A percentile compares a stretch with the other conserved stretches of the same genome.
phyloP scores from a whole-genome alignment of 2,329 filamentous ascomycete genomes.

The Aspergillus ibericus region DNA sequence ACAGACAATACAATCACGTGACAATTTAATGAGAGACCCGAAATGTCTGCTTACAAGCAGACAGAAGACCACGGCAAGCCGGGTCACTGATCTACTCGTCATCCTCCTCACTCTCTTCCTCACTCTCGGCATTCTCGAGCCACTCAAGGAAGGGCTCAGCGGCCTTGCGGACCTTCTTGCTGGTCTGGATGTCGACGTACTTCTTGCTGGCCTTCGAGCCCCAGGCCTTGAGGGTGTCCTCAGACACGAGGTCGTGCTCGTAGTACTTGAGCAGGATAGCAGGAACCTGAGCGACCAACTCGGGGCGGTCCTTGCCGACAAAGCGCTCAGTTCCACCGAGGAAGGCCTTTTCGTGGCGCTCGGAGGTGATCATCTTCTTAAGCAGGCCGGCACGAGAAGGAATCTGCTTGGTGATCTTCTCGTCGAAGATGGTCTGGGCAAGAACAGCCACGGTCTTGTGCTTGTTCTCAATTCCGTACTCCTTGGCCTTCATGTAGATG shows the following conservation, averaged over 20 bases:
- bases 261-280: constrained; percentile 89
- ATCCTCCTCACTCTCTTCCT: constrained; percentile 64
- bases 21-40: constrained; percentile 5
- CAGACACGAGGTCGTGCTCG: constrained; percentile 81
- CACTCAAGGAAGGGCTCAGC: constrained; percentile 92
- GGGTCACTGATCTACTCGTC: constrained; percentile 40
- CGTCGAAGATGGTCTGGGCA: constrained; percentile 89
- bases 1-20: background rate
- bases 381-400: constrained; percentile 79
- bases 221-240: constrained; percentile 89
- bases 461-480: constrained; percentile 90
- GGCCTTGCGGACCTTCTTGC: constrained; percentile 93
- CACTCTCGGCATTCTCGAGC: constrained; percentile 82
- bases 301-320: constrained; percentile 75
- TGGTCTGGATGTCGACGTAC: constrained; percentile 84
- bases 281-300: constrained; percentile 74
- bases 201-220: constrained; percentile 96
- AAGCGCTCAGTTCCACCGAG: constrained; percentile 94
- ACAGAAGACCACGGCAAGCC: background rate
- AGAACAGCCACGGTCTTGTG: constrained; percentile 90
- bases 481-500: constrained; percentile 95
- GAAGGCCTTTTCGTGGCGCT: constrained; percentile 93
- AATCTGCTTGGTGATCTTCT: constrained; percentile 86
- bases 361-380: constrained; percentile 87
- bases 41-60: constrained; percentile 5